A percentile compares a stretch with the other conserved stretches of the same genome.
Conservation (phyloP, 495 filamentous ascomycete genomes). For the Clohesyomyces aquaticus region DNA sequence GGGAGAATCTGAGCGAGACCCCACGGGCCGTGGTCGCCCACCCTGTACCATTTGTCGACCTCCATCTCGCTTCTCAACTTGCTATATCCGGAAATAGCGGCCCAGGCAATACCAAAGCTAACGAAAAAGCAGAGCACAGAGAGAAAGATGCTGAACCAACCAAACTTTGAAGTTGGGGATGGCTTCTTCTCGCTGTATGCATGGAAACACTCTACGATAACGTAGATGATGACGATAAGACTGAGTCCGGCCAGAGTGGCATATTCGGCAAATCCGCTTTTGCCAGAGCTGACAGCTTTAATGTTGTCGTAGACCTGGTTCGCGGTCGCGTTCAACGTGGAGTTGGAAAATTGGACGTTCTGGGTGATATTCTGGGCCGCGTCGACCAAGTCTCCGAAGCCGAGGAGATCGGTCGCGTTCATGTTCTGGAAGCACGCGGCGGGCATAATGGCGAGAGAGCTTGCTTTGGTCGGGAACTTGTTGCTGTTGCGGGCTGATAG, state of each 20-base stretch:
- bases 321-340: constrained; percentile 2
- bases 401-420: constrained; percentile 1
- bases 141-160: constrained; percentile 2
- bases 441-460: constrained; percentile 1
- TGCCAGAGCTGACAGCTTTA: not conserved
- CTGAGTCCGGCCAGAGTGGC: constrained; percentile 1
- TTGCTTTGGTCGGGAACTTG: constrained; percentile 2
- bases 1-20: constrained; percentile 15
- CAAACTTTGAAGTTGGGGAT: not conserved
- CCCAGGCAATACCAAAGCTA: constrained; percentile 1
- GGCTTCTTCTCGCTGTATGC: no score
- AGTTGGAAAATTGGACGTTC: not conserved
- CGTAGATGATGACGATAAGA: not conserved
- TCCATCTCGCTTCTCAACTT: constrained; percentile 11
- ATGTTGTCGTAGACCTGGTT: constrained; percentile 12
- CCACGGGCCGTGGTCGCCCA: not conserved
- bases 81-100: constrained; percentile 2
- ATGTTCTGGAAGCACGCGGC: constrained; percentile 16
- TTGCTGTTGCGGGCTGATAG: constrained; percentile 7
- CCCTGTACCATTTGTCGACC: constrained; percentile 19
- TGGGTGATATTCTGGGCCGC: not conserved
- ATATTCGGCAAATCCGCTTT: not conserved
- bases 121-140: not conserved
- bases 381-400: constrained; percentile 7
- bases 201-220: constrained; percentile 4